phyloP scores from a whole-genome alignment of 78 protist genomes.

The Chrysochromulina parva region DNA sequence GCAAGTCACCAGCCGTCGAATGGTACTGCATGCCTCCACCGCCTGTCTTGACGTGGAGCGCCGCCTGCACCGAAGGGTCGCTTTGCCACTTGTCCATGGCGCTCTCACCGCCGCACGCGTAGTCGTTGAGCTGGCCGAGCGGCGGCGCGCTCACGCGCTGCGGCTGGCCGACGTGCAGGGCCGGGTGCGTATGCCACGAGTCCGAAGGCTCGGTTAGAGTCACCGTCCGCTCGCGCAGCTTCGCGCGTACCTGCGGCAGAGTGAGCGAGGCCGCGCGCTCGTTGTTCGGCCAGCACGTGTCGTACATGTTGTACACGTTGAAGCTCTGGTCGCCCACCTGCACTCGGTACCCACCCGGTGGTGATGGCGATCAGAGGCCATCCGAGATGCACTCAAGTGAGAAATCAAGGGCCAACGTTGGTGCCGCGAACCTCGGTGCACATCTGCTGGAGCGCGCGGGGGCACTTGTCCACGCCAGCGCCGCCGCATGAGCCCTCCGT shows the following conservation, averaged over 20 bases:
- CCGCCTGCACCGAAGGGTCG: slow-evolving; percentile 11
- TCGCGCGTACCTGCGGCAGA: too few relatives aligned
- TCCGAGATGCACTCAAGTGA: too few relatives aligned
- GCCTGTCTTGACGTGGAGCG: slow-evolving; percentile 47
- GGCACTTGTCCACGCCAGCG: too few relatives aligned
- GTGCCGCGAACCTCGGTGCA: too few relatives aligned
- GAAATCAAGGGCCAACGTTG: too few relatives aligned
- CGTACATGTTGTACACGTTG: slow-evolving; percentile 23
- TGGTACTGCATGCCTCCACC: not conserved
- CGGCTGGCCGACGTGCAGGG: not conserved
- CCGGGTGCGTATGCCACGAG: not conserved
- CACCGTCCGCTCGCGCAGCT: too few relatives aligned
- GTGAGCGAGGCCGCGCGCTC: not conserved
- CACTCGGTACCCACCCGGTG: not conserved
- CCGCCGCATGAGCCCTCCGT: not conserved
- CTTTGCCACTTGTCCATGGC: not conserved
- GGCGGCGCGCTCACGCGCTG: not conserved
- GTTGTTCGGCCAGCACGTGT: not conserved
- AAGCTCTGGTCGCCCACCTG: not conserved
- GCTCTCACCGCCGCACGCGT: too few relatives aligned
- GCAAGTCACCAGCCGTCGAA: not conserved
- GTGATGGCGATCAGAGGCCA: too few relatives aligned
- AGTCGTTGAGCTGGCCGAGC: too few relatives aligned
- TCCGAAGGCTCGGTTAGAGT: too few relatives aligned
- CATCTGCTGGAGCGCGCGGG: too few relatives aligned